These are phyloP conservation scores for Tulasnella sp. DNA, from an alignment of 768 basidiomycete species.

Conservation along the genomic window DNA sequence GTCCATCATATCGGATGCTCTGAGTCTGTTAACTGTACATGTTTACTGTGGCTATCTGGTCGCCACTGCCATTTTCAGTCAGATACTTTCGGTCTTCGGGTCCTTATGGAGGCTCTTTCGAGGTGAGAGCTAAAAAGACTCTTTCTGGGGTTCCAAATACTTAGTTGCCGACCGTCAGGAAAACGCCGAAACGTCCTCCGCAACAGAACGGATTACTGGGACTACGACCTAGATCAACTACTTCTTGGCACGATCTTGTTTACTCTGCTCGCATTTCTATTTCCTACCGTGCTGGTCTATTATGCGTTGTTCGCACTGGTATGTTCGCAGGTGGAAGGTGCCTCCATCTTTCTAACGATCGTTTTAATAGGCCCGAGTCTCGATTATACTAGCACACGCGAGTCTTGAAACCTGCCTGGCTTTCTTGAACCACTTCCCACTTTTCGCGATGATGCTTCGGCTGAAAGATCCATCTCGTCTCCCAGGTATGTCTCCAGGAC, in stretches of 20 bases:
- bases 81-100: constrained; percentile 48
- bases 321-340: constrained; percentile 33
- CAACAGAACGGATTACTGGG: constrained; percentile 80
- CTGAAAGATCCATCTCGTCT: constrained; percentile 75
- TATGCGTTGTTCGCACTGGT: constrained; percentile 67
- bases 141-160: background rate
- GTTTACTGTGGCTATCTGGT: constrained; percentile 61
- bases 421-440: constrained; percentile 86
- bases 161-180: constrained; percentile 42
- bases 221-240: constrained; percentile 88
- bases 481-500: constrained; percentile 47
- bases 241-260: constrained; percentile 90
- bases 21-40: constrained; percentile 62
- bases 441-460: constrained; percentile 79
- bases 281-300: constrained; percentile 81
- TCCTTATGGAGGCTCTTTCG: constrained; percentile 87
- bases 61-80: constrained; percentile 52
- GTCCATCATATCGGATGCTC: constrained; percentile 56
- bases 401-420: constrained; percentile 56
- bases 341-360: background rate
- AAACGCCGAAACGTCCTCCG: constrained; percentile 83
- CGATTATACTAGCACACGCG: constrained; percentile 52
- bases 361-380: constrained; percentile 42
- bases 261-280: constrained; percentile 69
- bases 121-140: constrained; percentile 40